A percentile compares a stretch with the other conserved stretches of the same genome.
These are phyloP conservation scores for Selenicereus undatus DNA, from an alignment of 148 eudicot species.

Conservation along the genomic window DNA sequence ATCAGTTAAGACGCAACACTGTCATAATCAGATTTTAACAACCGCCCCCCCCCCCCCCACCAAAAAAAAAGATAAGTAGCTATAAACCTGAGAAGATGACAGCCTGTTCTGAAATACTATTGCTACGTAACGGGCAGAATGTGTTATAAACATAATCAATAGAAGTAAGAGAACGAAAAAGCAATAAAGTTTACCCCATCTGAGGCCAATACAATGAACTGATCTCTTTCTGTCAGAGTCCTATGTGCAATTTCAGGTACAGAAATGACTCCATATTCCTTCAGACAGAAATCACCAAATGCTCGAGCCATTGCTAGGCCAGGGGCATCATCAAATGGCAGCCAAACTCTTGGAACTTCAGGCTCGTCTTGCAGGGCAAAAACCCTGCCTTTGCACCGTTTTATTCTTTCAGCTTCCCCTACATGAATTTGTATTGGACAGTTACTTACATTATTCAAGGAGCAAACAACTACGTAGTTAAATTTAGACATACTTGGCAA, in stretches of 20 bases:
- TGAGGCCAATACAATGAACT: slow-evolving; percentile 90
- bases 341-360: slow-evolving; percentile 96
- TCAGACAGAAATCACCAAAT: slow-evolving; percentile 94
- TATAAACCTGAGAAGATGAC: not conserved
- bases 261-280: slow-evolving; percentile 95
- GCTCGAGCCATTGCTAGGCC: slow-evolving; percentile 99
- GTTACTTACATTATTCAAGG: slow-evolving; percentile 6
- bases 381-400: slow-evolving; percentile 88
- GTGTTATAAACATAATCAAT: not conserved
- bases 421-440: slow-evolving; percentile 15
- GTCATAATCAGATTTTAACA: not conserved
- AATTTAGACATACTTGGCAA: slow-evolving; percentile 62
- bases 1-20: not conserved
- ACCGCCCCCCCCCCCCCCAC: not conserved
- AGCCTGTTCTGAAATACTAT: not conserved
- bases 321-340: slow-evolving; percentile 98
- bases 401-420: slow-evolving; percentile 98
- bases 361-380: slow-evolving; percentile 99
- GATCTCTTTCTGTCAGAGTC: slow-evolving; percentile 72
- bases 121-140: slow-evolving; percentile 4
- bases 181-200: slow-evolving; percentile 73
- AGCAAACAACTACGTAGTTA: slow-evolving; percentile 1
- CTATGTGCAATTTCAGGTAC: slow-evolving; percentile 82
- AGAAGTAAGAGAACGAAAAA: slow-evolving; percentile 9
- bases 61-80: not conserved